Percentiles rank a stretch among this genome's conserved stretches.
Evolutionary conservation across 2,329 filamentous ascomycete species (phyloP).

Genomic region (Sordariomycetes sp.): DNA sequence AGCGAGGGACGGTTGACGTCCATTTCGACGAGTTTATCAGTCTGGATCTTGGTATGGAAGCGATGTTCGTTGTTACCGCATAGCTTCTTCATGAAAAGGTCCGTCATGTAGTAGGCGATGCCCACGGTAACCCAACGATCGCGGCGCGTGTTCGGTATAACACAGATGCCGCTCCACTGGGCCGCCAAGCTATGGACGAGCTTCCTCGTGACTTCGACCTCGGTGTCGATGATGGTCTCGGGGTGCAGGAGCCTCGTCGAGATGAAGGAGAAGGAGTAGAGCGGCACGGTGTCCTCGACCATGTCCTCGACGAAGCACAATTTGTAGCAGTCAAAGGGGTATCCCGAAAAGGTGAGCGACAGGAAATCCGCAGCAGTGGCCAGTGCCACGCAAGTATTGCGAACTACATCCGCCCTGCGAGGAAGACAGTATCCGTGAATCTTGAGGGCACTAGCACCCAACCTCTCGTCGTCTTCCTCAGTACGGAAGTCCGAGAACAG

Average conservation of each 20-base stretch:
- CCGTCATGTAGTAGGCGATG: slow-evolving; percentile 88
- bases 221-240: slow-evolving; percentile 70
- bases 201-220: slow-evolving; percentile 68
- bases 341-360: slow-evolving; percentile 75
- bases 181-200: slow-evolving; percentile 75
- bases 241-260: slow-evolving; percentile 79
- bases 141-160: slow-evolving; percentile 66
- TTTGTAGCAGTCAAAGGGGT: slow-evolving; percentile 86
- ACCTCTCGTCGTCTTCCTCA: slow-evolving; percentile 80
- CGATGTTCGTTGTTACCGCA: slow-evolving; percentile 93
- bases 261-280: slow-evolving; percentile 76
- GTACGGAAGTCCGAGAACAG: slow-evolving; percentile 74
- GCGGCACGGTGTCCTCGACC: slow-evolving; percentile 57
- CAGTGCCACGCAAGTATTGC: slow-evolving; percentile 75
- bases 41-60: slow-evolving; percentile 74
- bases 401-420: slow-evolving; percentile 65
- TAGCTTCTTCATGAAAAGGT: slow-evolving; percentile 78
- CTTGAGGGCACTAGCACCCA: slow-evolving; percentile 77
- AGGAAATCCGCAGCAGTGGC: slow-evolving; percentile 85
- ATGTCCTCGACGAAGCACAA: slow-evolving; percentile 90
- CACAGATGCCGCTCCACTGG: slow-evolving; percentile 90
- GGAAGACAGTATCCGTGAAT: slow-evolving; percentile 88
- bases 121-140: slow-evolving; percentile 88
- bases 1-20: slow-evolving; percentile 77
- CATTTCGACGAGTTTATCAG: slow-evolving; percentile 68